Conservation (phyloP, 2,329 filamentous ascomycete species). For the Eutypella sp. region DNA sequence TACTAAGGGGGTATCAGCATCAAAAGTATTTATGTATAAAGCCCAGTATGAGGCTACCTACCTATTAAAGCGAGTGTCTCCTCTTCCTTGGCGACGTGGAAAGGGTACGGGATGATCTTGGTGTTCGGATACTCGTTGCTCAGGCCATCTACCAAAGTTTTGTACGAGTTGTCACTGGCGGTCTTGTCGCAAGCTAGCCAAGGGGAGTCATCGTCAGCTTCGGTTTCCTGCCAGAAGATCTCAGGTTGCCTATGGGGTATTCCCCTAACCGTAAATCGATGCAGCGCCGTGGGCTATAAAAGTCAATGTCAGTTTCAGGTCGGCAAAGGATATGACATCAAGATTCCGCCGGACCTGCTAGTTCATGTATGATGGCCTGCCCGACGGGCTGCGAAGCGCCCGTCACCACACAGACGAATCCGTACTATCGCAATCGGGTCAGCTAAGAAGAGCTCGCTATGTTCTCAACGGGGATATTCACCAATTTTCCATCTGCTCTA, state of each 20-base stretch:
- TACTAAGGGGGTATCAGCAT: not conserved
- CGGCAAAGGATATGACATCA: not conserved
- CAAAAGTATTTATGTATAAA: no score
- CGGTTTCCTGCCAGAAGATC: no score
- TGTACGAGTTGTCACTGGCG: slow-evolving; percentile 34
- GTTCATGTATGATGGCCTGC: slow-evolving; percentile 53
- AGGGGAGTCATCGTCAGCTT: slow-evolving; percentile 6
- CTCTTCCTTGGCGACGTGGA: slow-evolving; percentile 53
- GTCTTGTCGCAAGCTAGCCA: slow-evolving; percentile 43
- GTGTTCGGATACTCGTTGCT: slow-evolving; percentile 46
- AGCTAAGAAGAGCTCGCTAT: not conserved
- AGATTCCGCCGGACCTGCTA: slow-evolving; percentile 40
- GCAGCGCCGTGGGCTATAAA: slow-evolving; percentile 59
- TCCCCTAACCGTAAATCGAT: slow-evolving; percentile 49
- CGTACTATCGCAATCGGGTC: slow-evolving; percentile 39
- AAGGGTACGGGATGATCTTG: slow-evolving; percentile 57
- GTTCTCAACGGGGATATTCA: slow-evolving; percentile 16
- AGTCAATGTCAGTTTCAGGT: slow-evolving; percentile 10
- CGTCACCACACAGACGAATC: slow-evolving; percentile 61
- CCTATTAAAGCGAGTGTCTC: slow-evolving; percentile 52
- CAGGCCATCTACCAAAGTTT: slow-evolving; percentile 35
- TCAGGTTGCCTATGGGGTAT: not conserved
- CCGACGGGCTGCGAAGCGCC: slow-evolving; percentile 57
- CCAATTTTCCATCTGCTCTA: slow-evolving; percentile 17
- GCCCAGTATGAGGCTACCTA: no score